Conservation (phyloP, 257 asterid genomes). For the Plectranthus barbatus region DNA sequence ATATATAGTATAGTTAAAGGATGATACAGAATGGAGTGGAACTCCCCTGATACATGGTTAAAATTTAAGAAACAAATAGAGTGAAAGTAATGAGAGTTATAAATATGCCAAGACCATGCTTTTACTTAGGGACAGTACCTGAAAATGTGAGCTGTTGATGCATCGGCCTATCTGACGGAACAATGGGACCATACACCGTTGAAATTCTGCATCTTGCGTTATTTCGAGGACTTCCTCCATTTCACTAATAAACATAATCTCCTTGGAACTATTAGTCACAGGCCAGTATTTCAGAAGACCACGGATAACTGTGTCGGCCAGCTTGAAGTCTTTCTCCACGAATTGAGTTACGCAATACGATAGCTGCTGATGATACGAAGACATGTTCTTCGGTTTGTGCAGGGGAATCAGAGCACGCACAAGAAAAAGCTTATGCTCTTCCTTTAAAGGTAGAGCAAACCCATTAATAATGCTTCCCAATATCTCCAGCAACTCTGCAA, state of each 20-base stretch:
- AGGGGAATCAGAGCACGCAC: constrained; percentile 43
- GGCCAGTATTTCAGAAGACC: constrained; percentile 75
- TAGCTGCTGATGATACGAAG: constrained; percentile 53
- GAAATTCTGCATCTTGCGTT: constrained; percentile 55
- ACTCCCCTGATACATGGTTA: neutral
- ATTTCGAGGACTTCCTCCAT: constrained; percentile 59
- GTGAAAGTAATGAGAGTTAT: neutral
- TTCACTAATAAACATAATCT: constrained; percentile 65
- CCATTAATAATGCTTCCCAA: constrained; percentile 33
- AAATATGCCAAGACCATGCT: neutral
- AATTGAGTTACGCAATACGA: constrained; percentile 57
- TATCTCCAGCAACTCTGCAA: constrained; percentile 31
- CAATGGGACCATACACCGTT: constrained; percentile 58
- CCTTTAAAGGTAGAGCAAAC: constrained; percentile 32
- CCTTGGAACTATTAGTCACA: constrained; percentile 56
- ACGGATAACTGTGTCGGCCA: constrained; percentile 45
- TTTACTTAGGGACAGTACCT: constrained; percentile 21
- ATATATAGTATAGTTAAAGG: neutral
- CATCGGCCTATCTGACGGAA: constrained; percentile 54
- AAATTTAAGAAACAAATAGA: neutral
- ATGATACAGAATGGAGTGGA: neutral
- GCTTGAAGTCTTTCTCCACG: constrained; percentile 42
- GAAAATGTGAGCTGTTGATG: constrained; percentile 60
- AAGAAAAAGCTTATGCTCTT: constrained; percentile 33
- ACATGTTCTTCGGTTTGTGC: constrained; percentile 37